Conservation (phyloP, 108 stramenopile species). For the Discostella pseudostelligera region DNA sequence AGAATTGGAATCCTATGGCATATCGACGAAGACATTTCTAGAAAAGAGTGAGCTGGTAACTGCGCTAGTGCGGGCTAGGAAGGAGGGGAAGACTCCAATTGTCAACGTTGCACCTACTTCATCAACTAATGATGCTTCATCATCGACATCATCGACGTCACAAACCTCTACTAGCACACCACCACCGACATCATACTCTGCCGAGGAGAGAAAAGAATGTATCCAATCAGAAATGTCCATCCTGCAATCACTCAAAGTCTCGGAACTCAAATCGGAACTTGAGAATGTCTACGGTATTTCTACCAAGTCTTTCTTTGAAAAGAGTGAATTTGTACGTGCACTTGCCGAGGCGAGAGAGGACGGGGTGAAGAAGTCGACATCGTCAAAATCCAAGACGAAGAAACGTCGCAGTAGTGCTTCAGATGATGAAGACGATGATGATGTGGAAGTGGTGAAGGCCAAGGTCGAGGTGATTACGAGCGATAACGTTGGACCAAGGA, state of each 20-base stretch:
- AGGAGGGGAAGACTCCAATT: constrained; percentile 61
- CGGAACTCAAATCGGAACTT: constrained; percentile 36
- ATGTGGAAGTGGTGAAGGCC: constrained; percentile 42
- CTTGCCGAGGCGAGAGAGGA: constrained; percentile 50
- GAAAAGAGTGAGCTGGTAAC: constrained; percentile 74
- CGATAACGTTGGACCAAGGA: constrained; percentile 54
- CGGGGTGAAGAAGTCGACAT: constrained; percentile 18
- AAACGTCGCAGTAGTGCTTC: constrained; percentile 49
- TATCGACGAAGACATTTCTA: constrained; percentile 65
- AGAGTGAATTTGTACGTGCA: constrained; percentile 44
- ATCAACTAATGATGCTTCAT: not conserved
- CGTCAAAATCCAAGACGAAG: constrained; percentile 35
- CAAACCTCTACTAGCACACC: not conserved
- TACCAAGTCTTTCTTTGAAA: constrained; percentile 35
- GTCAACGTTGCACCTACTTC: not conserved
- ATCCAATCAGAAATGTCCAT: constrained; percentile 65
- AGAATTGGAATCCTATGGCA: constrained; percentile 79
- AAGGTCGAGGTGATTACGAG: constrained; percentile 83
- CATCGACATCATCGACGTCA: not conserved
- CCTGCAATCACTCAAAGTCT: constrained; percentile 41
- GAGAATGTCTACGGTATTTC: constrained; percentile 20
- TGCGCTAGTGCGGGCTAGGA: constrained; percentile 66
- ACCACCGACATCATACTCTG: not conserved
- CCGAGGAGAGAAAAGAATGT: constrained; percentile 47
- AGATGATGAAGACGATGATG: constrained; percentile 68